These are phyloP conservation scores for Quercus gilva DNA, from an alignment of 306 rosid genomes.

Conservation along the genomic window DNA sequence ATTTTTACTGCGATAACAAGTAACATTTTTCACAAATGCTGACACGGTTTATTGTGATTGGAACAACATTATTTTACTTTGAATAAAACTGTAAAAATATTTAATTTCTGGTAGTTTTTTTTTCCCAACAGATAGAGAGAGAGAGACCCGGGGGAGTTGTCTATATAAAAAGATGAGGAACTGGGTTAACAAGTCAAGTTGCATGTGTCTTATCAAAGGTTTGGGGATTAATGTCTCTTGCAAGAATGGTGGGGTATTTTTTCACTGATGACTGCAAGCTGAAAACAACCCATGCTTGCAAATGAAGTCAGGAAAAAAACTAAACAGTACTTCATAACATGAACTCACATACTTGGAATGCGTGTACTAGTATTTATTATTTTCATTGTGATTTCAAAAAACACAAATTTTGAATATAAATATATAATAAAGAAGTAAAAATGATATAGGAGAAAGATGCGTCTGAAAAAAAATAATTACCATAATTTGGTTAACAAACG, in stretches of 20 bases:
- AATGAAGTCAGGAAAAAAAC: slow-evolving; percentile 18
- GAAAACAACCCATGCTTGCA: slow-evolving; percentile 26
- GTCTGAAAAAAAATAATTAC: not conserved
- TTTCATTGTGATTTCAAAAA: not conserved
- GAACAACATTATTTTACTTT: too few relatives aligned
- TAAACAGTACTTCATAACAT: not conserved
- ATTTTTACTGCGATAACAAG: too few relatives aligned
- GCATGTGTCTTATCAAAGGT: slow-evolving; percentile 36
- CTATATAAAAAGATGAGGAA: slow-evolving; percentile 29
- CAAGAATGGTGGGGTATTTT: slow-evolving; percentile 39
- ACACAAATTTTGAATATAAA: too few relatives aligned
- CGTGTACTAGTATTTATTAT: not conserved
- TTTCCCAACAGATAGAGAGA: not conserved
- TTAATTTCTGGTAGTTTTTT: too few relatives aligned
- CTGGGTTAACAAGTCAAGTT: slow-evolving; percentile 26
- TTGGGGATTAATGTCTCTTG: slow-evolving; percentile 35
- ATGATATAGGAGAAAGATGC: too few relatives aligned
- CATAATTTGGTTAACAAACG: slow-evolving; percentile 14
- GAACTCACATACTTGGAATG: slow-evolving; percentile 2
- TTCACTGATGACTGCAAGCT: slow-evolving; percentile 22
- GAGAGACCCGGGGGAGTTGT: slow-evolving; percentile 15
- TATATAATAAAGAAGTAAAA: too few relatives aligned
- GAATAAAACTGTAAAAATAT: too few relatives aligned
- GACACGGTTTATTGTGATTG: fast-evolving
- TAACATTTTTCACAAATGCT: too few relatives aligned